Conservation (phyloP, 148 eudicot species). For the Vaccinium macrocarpon region DNA sequence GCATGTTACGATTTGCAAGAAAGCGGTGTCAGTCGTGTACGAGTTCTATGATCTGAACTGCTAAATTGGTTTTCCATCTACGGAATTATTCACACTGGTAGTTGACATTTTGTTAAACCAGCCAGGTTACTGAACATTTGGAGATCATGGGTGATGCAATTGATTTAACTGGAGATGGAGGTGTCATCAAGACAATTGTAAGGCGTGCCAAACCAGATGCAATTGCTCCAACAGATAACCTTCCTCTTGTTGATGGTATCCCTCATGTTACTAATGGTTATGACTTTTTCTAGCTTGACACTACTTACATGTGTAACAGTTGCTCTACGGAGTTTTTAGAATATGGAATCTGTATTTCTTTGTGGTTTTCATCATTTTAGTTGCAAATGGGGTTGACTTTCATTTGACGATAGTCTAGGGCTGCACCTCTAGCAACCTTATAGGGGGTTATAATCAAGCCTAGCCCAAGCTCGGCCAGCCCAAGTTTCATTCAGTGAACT, state of each 20-base stretch:
- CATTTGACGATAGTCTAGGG: neutral
- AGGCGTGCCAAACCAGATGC: constrained; percentile 79
- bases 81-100: neutral
- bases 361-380: neutral
- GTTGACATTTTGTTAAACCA: constrained; percentile 4
- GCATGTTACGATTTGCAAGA: neutral
- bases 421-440: neutral
- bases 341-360: neutral
- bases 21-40: neutral
- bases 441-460: too few relatives aligned
- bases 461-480: neutral
- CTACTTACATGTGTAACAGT: neutral
- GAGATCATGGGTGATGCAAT: constrained; percentile 60
- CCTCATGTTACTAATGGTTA: neutral
- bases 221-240: constrained; percentile 73
- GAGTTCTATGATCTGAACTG: constrained; percentile 1
- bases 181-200: constrained; percentile 77
- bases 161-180: constrained; percentile 90
- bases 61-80: constrained; percentile 2
- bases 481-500: neutral
- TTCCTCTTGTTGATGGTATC: constrained; percentile 87
- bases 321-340: neutral
- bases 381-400: neutral
- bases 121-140: constrained; percentile 29
- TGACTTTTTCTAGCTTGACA: neutral